Conservation (phyloP, 768 basidiomycete species). For the Lentinula edodes region DNA sequence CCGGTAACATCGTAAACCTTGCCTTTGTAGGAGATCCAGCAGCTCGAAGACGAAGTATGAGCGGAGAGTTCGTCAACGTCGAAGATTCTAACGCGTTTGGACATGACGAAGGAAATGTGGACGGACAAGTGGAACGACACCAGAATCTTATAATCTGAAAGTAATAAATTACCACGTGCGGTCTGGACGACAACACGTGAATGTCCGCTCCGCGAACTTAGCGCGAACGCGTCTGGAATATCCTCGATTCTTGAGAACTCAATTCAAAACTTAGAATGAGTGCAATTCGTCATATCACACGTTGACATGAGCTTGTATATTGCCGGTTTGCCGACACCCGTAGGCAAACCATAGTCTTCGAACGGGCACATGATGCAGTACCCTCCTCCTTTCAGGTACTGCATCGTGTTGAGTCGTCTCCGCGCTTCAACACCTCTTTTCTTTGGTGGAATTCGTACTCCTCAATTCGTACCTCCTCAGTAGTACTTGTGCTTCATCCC, state of each 20-base stretch:
- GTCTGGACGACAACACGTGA: background rate
- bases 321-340: too few species aligned
- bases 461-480: too few species aligned
- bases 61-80: constrained; percentile 65
- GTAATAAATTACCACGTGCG: background rate
- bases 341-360: too few species aligned
- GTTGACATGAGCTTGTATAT: background rate
- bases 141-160: background rate
- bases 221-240: background rate
- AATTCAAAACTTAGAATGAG: too few species aligned
- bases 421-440: too few species aligned
- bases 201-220: background rate
- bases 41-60: constrained; percentile 57
- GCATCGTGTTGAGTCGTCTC: too few species aligned
- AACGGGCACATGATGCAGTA: too few species aligned
- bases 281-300: background rate
- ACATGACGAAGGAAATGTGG: constrained; percentile 34
- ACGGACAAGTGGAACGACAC: background rate
- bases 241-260: background rate
- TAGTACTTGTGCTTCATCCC: too few species aligned
- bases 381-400: too few species aligned
- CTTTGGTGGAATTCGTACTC: too few species aligned
- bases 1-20: constrained; percentile 87
- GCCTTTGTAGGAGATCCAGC: constrained; percentile 78
- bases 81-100: constrained; percentile 66